Percentiles rank a stretch among this genome's conserved stretches.
phyloP scores from a whole-genome alignment of 2,329 filamentous ascomycete genomes.

The Clonostachys chloroleuca region DNA sequence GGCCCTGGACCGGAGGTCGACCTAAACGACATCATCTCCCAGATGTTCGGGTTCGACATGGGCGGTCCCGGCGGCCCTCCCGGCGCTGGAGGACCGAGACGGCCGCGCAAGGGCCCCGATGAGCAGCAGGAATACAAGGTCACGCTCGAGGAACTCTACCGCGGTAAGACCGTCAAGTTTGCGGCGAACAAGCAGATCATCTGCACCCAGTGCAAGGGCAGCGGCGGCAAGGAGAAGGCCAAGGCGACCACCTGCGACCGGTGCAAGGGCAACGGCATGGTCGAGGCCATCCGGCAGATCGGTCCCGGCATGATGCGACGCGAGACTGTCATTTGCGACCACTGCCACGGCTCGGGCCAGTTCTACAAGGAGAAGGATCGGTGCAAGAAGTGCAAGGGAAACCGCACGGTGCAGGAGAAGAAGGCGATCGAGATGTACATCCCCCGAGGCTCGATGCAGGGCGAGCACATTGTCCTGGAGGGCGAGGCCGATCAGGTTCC shows the following conservation, averaged over 20 bases:
- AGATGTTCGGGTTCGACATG: slow-evolving; percentile 84
- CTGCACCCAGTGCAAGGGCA: slow-evolving; percentile 82
- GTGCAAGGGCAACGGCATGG: slow-evolving; percentile 77
- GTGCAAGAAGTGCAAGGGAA: slow-evolving; percentile 98
- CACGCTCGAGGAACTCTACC: slow-evolving; percentile 91
- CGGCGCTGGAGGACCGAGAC: slow-evolving; percentile 45
- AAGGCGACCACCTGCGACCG: slow-evolving; percentile 78
- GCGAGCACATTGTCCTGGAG: slow-evolving; percentile 84
- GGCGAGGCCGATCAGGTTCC: slow-evolving; percentile 93
- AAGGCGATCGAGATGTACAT: slow-evolving; percentile 98
- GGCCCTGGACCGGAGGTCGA: slow-evolving; percentile 70
- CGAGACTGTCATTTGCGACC: slow-evolving; percentile 73
- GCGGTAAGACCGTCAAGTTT: slow-evolving; percentile 97
- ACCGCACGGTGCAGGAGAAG: slow-evolving; percentile 78
- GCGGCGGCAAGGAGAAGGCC: slow-evolving; percentile 86
- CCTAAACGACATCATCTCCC: slow-evolving; percentile 85
- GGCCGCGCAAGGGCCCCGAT: slow-evolving; percentile 68
- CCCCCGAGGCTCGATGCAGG: slow-evolving; percentile 78
- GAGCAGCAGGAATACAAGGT: slow-evolving; percentile 92
- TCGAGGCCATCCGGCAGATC: slow-evolving; percentile 74
- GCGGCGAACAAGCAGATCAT: slow-evolving; percentile 91
- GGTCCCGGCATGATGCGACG: slow-evolving; percentile 84
- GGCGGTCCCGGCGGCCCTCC: slow-evolving; percentile 35
- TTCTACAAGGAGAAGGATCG: slow-evolving; percentile 94
- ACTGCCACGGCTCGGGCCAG: slow-evolving; percentile 80